Evolutionary conservation across 805 yeast species (phyloP).

Genomic region (Zygoascus flipseniorum): DNA sequence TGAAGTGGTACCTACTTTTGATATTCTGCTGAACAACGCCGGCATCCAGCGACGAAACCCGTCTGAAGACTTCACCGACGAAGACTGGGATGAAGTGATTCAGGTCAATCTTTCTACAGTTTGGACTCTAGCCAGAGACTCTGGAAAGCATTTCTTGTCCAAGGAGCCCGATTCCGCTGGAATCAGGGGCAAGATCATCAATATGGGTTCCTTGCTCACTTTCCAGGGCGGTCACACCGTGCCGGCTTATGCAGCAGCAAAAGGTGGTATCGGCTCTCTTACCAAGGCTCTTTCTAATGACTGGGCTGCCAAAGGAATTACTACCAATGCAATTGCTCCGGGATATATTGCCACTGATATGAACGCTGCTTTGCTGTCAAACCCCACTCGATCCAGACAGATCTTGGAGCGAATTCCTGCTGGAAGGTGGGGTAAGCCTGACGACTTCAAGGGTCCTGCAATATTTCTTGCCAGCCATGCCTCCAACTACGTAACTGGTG

Average conservation of each 20-base stretch:
- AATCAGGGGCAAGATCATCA: constrained; percentile 34
- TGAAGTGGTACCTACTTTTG: constrained; percentile 12
- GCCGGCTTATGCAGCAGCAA: constrained; percentile 37
- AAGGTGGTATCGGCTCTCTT: constrained; percentile 34
- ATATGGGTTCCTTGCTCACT: constrained; percentile 36
- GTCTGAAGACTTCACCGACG: constrained; percentile 31
- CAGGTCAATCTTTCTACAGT: constrained; percentile 36
- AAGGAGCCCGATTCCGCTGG: constrained; percentile 14
- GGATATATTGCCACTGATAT: constrained; percentile 42
- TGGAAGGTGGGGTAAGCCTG: constrained; percentile 41
- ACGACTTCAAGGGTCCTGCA: constrained; percentile 39
- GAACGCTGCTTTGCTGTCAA: constrained; percentile 28
- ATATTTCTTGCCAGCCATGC: constrained; percentile 44
- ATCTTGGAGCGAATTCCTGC: constrained; percentile 36
- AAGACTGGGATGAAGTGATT: constrained; percentile 32
- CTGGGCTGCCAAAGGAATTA: constrained; percentile 38
- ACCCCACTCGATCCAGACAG: constrained; percentile 23
- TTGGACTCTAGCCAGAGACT: constrained; percentile 30
- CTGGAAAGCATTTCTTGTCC: constrained; percentile 33
- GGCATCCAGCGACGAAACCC: constrained; percentile 32
- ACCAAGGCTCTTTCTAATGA: constrained; percentile 36
- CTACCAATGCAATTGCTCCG: constrained; percentile 43
- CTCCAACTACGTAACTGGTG: constrained; percentile 43
- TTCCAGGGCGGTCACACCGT: constrained; percentile 34
- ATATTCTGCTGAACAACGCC: constrained; percentile 38